Evolutionary conservation across 1,284 basidiomycete genomes (phyloP).

Genomic region (Cerrena zonata): DNA sequence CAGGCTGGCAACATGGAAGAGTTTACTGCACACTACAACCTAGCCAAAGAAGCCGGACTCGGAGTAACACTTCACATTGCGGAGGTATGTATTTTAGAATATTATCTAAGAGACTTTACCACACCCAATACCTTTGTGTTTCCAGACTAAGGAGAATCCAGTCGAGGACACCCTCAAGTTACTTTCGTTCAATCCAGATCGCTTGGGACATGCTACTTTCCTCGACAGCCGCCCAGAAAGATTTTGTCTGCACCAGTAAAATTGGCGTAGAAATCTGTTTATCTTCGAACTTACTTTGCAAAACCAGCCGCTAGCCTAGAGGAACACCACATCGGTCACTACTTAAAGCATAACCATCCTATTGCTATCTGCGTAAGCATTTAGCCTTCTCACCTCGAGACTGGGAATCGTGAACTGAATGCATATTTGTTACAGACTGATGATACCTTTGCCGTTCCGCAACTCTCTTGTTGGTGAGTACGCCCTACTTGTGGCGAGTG

Average conservation of each 20-base stretch:
- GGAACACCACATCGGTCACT: slow-evolving; percentile 67
- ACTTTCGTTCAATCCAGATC: slow-evolving; percentile 57
- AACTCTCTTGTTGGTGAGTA: slow-evolving; percentile 71
- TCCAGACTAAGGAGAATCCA: slow-evolving; percentile 46
- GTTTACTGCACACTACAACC: slow-evolving; percentile 48
- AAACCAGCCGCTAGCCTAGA: slow-evolving; percentile 61
- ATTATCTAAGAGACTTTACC: background rate
- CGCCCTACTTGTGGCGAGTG: slow-evolving; percentile 63
- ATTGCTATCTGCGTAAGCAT: slow-evolving; percentile 68
- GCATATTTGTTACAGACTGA: slow-evolving; percentile 64
- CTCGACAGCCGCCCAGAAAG: slow-evolving; percentile 56
- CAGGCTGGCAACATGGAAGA: slow-evolving; percentile 50
- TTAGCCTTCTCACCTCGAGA: no score
- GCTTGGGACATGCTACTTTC: slow-evolving; percentile 80
- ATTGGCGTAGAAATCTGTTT: slow-evolving; percentile 78
- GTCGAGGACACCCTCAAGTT: slow-evolving; percentile 57
- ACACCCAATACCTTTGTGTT: background rate
- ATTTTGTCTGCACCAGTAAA: slow-evolving; percentile 50
- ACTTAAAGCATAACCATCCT: slow-evolving; percentile 60
- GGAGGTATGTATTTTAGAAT: slow-evolving; percentile 43
- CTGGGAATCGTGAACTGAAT: background rate
- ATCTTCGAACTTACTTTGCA: slow-evolving; percentile 75
- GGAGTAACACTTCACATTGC: slow-evolving; percentile 76
- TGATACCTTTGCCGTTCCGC: slow-evolving; percentile 70
- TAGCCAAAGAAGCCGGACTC: slow-evolving; percentile 54